Evolutionary conservation across 2,329 filamentous ascomycete species (phyloP), one percentile per base, ranked within the genome.

Genomic region (Colletotrichum tamarilloi): DNA sequence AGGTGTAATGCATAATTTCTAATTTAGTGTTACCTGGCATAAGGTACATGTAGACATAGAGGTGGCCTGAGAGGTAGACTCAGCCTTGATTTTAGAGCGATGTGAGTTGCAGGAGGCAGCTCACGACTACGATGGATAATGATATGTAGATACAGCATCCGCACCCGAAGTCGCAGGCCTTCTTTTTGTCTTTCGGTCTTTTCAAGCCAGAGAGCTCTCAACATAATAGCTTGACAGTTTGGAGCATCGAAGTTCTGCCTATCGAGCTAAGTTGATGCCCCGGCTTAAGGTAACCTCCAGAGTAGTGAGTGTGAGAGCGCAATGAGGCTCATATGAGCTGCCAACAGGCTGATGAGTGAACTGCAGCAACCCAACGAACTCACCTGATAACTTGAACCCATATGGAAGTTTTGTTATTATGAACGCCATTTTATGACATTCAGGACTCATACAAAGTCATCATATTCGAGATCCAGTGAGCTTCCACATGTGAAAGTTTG

Each of bases 181-280:
- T n/a, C 42, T 8, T n/a, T 9, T 0, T 4, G 8, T 11, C 4
- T 49, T 49, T 49, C 19, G 1, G 6, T 19, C 5, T 5, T 0
- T 22, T 9, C 1, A 9, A 49, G 42, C 2, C 5, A 5, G 8
- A 4, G 1, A 2, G 19, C 3, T 49, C 3, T 49, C 4, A 7
- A 3, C 5, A 22, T 7, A 3, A 3, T 4, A 22, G 19, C 19
- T n/a, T 9, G 1, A 1, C 8, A 11, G 19, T 4, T 42, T 42
- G 38, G 38, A 4, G 38, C 16, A 19, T 19, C 3, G 38, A 14
- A 19, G 16, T 1, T 42, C 38, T 19, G 16, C 16, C 38, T 7
- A 16, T 42, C 38, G 16, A 42, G 38, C 38, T 19, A 3, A 19
- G 16, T 7, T 7, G 38, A 42, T 42, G 38, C 16, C 38, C 38